Evolutionary conservation across 2,329 filamentous ascomycete species (phyloP).

Genomic region (Coccinonectria pachysandricola): DNA sequence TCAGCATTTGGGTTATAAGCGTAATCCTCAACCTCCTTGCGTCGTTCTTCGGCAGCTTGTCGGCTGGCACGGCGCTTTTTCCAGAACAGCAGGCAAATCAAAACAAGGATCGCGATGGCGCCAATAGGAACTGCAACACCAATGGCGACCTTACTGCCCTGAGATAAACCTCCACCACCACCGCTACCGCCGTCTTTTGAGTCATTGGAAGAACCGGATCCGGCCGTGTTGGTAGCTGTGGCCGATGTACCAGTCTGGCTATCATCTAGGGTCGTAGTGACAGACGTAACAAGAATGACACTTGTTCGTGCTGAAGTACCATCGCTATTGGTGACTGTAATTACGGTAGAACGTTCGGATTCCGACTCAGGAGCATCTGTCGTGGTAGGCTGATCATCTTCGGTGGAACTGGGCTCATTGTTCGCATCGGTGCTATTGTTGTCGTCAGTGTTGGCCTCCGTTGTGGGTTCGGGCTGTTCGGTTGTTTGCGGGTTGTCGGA

Average conservation of each 20-base stretch:
- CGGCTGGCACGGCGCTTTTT: constrained; percentile 78
- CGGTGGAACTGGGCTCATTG: constrained; percentile 5
- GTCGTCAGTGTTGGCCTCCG: constrained; percentile 2
- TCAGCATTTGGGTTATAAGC: constrained; percentile 97
- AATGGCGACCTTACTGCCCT: constrained; percentile 70
- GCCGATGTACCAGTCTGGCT: constrained; percentile 7
- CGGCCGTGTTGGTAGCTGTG: constrained; percentile 16
- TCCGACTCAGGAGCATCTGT: constrained; percentile 6
- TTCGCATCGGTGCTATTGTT: constrained; percentile 6
- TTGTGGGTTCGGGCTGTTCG: no score
- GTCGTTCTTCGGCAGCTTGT: constrained; percentile 73
- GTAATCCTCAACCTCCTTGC: constrained; percentile 96
- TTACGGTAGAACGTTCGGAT: constrained; percentile 9
- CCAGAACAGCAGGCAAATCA: constrained; percentile 76
- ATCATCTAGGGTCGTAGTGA: constrained; percentile 13
- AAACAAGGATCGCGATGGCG: constrained; percentile 69
- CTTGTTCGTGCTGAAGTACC: constrained; percentile 14
- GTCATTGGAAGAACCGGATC: constrained; percentile 20
- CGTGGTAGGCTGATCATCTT: constrained; percentile 1
- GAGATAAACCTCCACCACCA: constrained; percentile 36
- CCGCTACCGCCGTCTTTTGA: constrained; percentile 6
- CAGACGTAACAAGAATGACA: constrained; percentile 18
- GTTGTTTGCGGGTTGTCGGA: no score
- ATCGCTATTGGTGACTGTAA: constrained; percentile 16
- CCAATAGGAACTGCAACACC: constrained; percentile 91